phyloP scores from a whole-genome alignment of 23 red algal species.

The Gracilaria vermiculophylla region DNA sequence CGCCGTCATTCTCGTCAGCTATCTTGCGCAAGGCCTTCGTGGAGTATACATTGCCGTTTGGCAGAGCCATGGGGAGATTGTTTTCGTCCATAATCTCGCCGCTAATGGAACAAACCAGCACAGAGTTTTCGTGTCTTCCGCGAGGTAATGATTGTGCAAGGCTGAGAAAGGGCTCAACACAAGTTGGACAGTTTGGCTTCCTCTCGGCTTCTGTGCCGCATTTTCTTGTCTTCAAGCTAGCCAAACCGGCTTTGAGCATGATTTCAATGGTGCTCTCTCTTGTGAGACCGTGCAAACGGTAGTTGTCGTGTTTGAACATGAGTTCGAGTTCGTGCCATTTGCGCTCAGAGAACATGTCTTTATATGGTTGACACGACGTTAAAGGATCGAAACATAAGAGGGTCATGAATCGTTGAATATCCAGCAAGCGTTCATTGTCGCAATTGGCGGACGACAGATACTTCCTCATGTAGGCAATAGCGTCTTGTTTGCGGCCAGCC shows the following conservation, averaged over 20 bases:
- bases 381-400: constrained; percentile 85
- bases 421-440: constrained; percentile 14
- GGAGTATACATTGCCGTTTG: constrained; percentile 96
- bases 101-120: constrained; percentile 81
- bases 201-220: constrained; percentile 69
- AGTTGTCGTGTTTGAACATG: constrained; percentile 80
- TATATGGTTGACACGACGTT: constrained; percentile 82
- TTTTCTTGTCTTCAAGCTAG: constrained; percentile 86
- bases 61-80: constrained; percentile 91
- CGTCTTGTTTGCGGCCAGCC: constrained; percentile 52
- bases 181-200: constrained; percentile 93
- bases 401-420: constrained; percentile 77
- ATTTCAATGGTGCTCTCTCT: constrained; percentile 82
- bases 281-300: constrained; percentile 79
- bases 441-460: constrained; percentile 66
- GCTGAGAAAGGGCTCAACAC: constrained; percentile 80
- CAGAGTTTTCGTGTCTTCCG: constrained; percentile 83
- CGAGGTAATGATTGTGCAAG: constrained; percentile 84
- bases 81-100: constrained; percentile 96
- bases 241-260: constrained; percentile 84
- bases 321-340: constrained; percentile 85
- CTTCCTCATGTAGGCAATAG: constrained; percentile 82
- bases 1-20: constrained; percentile 62
- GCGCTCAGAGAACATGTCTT: constrained; percentile 76
- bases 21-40: constrained; percentile 62